Percentiles rank a stretch among this genome's conserved stretches.
Evolutionary conservation across 805 yeast species (phyloP).

Genomic region (Deakozyma indianensis): DNA sequence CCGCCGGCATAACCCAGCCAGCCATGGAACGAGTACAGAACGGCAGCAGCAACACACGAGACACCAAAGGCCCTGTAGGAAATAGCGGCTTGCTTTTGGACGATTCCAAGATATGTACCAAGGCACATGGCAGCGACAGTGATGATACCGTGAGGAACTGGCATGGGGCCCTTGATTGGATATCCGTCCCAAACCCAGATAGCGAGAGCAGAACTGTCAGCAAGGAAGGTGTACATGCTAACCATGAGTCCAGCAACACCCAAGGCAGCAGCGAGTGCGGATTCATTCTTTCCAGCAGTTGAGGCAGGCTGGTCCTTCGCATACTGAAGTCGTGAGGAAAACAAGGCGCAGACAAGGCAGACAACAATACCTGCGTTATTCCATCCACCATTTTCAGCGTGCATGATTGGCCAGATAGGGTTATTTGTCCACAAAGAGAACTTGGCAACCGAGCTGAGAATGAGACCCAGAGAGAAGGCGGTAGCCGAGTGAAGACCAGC

Average conservation of each 20-base stretch:
- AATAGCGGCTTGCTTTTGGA: slow-evolving; percentile 15
- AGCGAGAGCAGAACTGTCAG: slow-evolving; percentile 78
- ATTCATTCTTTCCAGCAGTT: slow-evolving; percentile 10
- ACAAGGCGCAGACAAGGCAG: slow-evolving; percentile 50
- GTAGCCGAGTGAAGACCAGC: slow-evolving; percentile 30
- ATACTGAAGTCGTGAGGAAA: slow-evolving; percentile 32
- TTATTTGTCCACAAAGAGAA: slow-evolving; percentile 70
- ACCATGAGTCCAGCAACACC: slow-evolving; percentile 72
- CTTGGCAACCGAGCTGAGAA: slow-evolving; percentile 60
- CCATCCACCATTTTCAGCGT: slow-evolving; percentile 72
- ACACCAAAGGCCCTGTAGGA: slow-evolving; percentile 23
- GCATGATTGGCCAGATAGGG: slow-evolving; percentile 95
- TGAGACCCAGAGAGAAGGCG: slow-evolving; percentile 56
- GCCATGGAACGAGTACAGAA: slow-evolving; percentile 37
- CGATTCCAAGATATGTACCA: slow-evolving; percentile 39
- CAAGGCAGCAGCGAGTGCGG: slow-evolving; percentile 32
- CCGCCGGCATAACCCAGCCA: slow-evolving; percentile 77
- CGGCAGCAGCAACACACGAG: slow-evolving; percentile 36
- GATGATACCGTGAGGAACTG: slow-evolving; percentile 65
- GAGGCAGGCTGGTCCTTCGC: slow-evolving; percentile 11
- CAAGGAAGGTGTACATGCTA: slow-evolving; percentile 55
- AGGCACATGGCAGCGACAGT: slow-evolving; percentile 43
- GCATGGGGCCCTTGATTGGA: slow-evolving; percentile 75
- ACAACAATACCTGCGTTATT: slow-evolving; percentile 53
- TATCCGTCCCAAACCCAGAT: slow-evolving; percentile 96